These are phyloP conservation scores for Eucalyptus erythrocorys DNA, from an alignment of 345 rosid genomes.

Conservation along the genomic window DNA sequence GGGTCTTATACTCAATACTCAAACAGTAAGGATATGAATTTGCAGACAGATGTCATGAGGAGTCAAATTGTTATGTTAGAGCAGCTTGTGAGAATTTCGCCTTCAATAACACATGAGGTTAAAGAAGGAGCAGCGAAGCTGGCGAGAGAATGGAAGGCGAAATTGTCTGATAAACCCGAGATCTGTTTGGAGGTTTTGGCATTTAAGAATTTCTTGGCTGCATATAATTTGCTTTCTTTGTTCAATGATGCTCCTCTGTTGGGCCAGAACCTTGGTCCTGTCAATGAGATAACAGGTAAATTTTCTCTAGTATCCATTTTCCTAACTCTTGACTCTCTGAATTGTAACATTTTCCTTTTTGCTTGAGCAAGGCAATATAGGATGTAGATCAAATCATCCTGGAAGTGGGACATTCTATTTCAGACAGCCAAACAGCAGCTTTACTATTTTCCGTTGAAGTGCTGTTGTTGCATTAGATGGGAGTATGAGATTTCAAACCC, in stretches of 20 bases:
- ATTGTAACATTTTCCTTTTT: background rate
- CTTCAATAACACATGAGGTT: constrained; percentile 6
- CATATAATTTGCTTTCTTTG: constrained; percentile 14
- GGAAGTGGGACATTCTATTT: background rate
- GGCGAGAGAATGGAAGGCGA: constrained; percentile 21
- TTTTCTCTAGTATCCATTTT: background rate
- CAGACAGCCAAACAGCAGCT: background rate
- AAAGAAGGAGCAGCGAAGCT: constrained; percentile 12
- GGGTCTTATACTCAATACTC: constrained; percentile 11
- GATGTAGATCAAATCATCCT: background rate
- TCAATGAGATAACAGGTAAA: background rate
- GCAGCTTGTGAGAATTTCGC: constrained; percentile 17
- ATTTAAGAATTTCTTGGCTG: constrained; percentile 18
- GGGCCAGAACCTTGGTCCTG: constrained; percentile 9
- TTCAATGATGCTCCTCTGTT: constrained; percentile 7
- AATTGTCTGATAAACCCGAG: background rate
- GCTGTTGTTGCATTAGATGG: background rate
- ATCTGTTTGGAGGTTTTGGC: constrained; percentile 18
- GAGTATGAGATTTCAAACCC: background rate
- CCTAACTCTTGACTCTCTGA: background rate
- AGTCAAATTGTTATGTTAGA: constrained; percentile 28
- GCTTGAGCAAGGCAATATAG: background rate
- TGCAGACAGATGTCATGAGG: constrained; percentile 5
- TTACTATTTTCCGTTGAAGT: background rate
- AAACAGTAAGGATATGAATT: background rate